Evolutionary conservation across 306 rosid genomes (phyloP), one percentile per base, ranked within the genome.

Genomic region (Vachellia pachyceras): DNA sequence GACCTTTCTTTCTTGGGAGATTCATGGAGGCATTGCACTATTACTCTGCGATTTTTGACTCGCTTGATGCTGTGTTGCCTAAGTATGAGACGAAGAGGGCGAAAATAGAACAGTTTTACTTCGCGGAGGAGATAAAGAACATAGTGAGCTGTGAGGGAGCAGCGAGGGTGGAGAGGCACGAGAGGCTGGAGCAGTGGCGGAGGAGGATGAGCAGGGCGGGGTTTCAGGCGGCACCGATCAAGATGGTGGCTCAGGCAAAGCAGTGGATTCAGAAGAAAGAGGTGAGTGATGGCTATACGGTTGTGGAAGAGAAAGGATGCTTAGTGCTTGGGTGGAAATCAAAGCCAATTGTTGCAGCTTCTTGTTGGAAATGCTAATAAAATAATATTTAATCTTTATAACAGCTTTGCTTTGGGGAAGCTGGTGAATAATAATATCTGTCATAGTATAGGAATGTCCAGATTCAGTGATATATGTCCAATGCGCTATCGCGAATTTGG

Each of bases 71-170:
- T 15, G 90, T 89, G 97, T 65, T 89, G 25, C 98, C 97, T 0
- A 95, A 92, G 47, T 92, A 91, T 63, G 98, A 92, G 75, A 95
- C 98, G 0, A 84, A 89, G 54, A 78, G 97, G 11, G 97, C 95
- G 0, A 92, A 92, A 52, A 89, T 92, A 42, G 98, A 95, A 36
- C 98, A 92, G n/a, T 95, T 95, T 83, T 95, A 90, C 80, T 95
- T 95, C 49, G 94, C 88, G 2, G 97, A 95, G 84, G 98, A 95
- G 94, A 95, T 91, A 67, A 91, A 92, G 88, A 95, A 95, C 84
- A 95, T 92, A 70, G 95, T 92, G 88, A 92, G 98, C 84, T 90
- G 94, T 37, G 98, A 95, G 85, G 97, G 98, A 17, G 88, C 92
- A 3, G 83, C 86, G 37, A 89, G 98, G 17, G 90, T 95, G 82